A percentile compares a stretch with the other conserved stretches of the same genome.
Evolutionary conservation across 192 early-diverging fungal genomes (phyloP).

Genomic region (Jimgerdemannia lactiflua): DNA sequence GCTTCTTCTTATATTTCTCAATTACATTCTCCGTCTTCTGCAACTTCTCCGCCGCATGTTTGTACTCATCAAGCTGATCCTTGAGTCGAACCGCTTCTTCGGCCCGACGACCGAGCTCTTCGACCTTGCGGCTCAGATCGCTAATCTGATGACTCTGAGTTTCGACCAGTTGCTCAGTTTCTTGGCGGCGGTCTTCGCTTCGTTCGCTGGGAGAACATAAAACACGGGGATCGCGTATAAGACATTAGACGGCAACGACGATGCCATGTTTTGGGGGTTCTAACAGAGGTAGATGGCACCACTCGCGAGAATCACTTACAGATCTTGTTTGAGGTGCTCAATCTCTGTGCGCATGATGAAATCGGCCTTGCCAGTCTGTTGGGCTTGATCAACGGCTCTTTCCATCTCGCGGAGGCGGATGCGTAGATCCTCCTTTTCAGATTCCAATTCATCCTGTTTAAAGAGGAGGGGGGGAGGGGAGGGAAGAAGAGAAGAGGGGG

Average conservation of each 20-base stretch:
- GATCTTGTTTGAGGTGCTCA: constrained; percentile 77
- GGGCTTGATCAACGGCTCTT: constrained; percentile 60
- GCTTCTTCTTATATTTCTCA: constrained; percentile 95
- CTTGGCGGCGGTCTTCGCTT: constrained; percentile 73
- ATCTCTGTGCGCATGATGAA: constrained; percentile 86
- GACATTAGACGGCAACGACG: too few relatives aligned
- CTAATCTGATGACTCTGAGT: constrained; percentile 61
- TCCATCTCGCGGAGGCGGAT: constrained; percentile 79
- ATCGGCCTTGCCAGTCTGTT: constrained; percentile 78
- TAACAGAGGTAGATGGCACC: too few relatives aligned
- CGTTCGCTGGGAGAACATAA: too few relatives aligned
- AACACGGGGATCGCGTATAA: too few relatives aligned
- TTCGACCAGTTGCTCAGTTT: constrained; percentile 58
- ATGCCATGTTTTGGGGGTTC: too few relatives aligned
- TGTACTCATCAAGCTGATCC: constrained; percentile 91
- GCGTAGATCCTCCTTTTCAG: constrained; percentile 71
- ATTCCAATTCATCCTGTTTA: constrained; percentile 67
- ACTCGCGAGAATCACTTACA: too few relatives aligned
- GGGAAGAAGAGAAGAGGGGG: constrained; percentile 15
- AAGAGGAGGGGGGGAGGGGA: too few relatives aligned
- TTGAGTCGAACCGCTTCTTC: constrained; percentile 73
- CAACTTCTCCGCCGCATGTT: constrained; percentile 86
- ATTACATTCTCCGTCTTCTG: constrained; percentile 92
- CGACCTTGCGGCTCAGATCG: constrained; percentile 60
- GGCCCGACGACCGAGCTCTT: constrained; percentile 56